These are phyloP conservation scores for Cocos nucifera DNA, from an alignment of 176 grass and related monocot species.

Conservation along the genomic window DNA sequence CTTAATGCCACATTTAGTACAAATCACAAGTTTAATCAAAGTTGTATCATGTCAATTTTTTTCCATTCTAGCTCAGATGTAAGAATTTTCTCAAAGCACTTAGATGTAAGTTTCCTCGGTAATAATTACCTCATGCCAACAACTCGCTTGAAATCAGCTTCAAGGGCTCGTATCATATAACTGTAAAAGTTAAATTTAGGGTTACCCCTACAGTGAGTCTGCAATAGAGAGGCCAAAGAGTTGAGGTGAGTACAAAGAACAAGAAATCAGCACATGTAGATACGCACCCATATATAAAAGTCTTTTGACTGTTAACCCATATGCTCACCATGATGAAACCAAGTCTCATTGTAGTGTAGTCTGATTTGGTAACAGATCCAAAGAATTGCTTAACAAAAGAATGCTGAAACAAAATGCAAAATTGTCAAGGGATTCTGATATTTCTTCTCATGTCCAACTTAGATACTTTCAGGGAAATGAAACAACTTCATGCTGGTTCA, in stretches of 20 bases:
- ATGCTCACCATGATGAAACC: constrained; percentile 69
- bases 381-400: constrained; percentile 90
- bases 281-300: no score
- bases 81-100: no score
- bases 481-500: no score
- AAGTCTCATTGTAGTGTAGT: constrained; percentile 64
- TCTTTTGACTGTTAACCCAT: not conserved
- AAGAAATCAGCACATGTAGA: not conserved
- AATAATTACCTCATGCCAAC: constrained; percentile 67
- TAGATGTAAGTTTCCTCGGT: no score
- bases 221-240: not conserved
- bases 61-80: no score
- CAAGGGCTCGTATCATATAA: constrained; percentile 83
- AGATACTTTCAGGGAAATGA: no score
- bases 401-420: constrained; percentile 25
- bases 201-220: constrained; percentile 66
- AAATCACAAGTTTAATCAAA: no score
- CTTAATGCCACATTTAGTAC: not conserved
- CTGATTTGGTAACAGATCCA: constrained; percentile 47
- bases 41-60: no score
- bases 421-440: not conserved
- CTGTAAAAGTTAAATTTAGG: constrained; percentile 72
- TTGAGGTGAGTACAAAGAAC: not conserved
- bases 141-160: constrained; percentile 79
- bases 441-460: no score